Percentiles rank a stretch among this genome's conserved stretches.
These are phyloP conservation scores for Kondoa subrosea DNA, from an alignment of 768 basidiomycete genomes.

Conservation along the genomic window DNA sequence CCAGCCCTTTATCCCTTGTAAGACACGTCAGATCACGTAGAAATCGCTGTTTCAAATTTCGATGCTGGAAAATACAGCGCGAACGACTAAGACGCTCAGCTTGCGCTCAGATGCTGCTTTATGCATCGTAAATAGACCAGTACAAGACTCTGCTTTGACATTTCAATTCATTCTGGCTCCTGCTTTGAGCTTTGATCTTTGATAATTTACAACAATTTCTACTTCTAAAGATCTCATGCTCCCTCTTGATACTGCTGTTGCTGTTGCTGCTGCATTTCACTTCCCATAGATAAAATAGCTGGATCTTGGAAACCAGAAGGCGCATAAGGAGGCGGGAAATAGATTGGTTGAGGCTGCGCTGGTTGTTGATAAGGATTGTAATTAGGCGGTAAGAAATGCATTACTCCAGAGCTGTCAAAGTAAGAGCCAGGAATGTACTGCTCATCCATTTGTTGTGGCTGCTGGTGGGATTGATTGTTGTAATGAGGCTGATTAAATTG, in stretches of 20 bases:
- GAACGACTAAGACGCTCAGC: not conserved
- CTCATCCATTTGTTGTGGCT: not conserved
- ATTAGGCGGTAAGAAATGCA: not conserved
- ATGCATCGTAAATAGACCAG: too few species aligned
- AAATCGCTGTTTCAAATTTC: not conserved
- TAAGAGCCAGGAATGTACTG: not conserved
- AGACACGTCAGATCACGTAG: not conserved
- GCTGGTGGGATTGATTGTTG: too few species aligned
- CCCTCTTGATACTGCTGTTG: not conserved
- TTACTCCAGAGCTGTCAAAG: not conserved
- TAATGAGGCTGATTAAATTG: not conserved
- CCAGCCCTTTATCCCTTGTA: not conserved
- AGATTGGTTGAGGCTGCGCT: not conserved
- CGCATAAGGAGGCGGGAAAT: not conserved
- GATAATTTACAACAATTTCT: too few species aligned
- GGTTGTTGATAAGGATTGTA: not conserved
- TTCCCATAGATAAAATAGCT: not conserved
- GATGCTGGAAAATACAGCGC: too few species aligned
- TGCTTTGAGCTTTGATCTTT: too few species aligned
- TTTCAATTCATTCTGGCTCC: not conserved
- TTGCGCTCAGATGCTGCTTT: not conserved
- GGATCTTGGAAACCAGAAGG: too few species aligned
- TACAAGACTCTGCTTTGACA: too few species aligned
- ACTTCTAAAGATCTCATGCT: too few species aligned
- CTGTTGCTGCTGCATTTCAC: not conserved